These are phyloP conservation scores for Elsinoe necatrix DNA, from an alignment of 2,329 filamentous ascomycete genomes.

Conservation along the genomic window DNA sequence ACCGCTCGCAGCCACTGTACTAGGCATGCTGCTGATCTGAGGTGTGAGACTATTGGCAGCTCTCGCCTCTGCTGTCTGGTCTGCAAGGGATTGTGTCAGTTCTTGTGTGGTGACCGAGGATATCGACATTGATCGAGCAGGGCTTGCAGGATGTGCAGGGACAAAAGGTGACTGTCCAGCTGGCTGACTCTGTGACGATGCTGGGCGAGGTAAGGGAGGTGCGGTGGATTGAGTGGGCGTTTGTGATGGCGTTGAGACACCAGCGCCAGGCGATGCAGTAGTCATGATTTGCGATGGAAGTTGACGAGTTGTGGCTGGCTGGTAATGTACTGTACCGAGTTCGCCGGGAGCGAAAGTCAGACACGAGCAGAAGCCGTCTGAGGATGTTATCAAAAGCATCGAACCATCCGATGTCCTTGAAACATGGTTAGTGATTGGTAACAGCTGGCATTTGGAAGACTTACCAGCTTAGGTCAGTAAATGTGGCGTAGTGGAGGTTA, in stretches of 20 bases:
- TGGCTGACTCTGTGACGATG: conserved; percentile 18
- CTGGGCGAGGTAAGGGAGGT: conserved; percentile 15
- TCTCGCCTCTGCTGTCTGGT: conserved; percentile 25
- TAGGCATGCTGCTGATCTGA: conserved; percentile 66
- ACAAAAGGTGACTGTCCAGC: conserved; percentile 18
- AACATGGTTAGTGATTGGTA: conserved; percentile 21
- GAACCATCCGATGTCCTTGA: conserved; percentile 65
- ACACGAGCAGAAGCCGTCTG: conserved; percentile 93
- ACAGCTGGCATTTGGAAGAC: conserved; percentile 26
- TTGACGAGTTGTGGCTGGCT: conserved; percentile 42
- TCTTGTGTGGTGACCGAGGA: conserved; percentile 16
- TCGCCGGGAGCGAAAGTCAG: conserved; percentile 78
- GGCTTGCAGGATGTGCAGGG: conserved; percentile 17
- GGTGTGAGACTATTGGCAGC: conserved; percentile 71
- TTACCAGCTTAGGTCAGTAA: conserved; percentile 92
- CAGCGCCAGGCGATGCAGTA: conserved; percentile 29
- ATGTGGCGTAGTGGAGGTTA: conserved; percentile 94
- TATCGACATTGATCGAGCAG: conserved; percentile 18
- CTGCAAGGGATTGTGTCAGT: conserved; percentile 15
- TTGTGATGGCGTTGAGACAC: conserved; percentile 23
- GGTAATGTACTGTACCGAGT: conserved; percentile 71
- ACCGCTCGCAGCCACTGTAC: conserved; percentile 66
- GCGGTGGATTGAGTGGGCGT: conserved; percentile 16
- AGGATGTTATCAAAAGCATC: conserved; percentile 88
- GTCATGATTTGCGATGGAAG: conserved; percentile 29